These are phyloP conservation scores for Huntiella decipiens DNA, from an alignment of 2,329 filamentous ascomycete species.

Conservation along the genomic window DNA sequence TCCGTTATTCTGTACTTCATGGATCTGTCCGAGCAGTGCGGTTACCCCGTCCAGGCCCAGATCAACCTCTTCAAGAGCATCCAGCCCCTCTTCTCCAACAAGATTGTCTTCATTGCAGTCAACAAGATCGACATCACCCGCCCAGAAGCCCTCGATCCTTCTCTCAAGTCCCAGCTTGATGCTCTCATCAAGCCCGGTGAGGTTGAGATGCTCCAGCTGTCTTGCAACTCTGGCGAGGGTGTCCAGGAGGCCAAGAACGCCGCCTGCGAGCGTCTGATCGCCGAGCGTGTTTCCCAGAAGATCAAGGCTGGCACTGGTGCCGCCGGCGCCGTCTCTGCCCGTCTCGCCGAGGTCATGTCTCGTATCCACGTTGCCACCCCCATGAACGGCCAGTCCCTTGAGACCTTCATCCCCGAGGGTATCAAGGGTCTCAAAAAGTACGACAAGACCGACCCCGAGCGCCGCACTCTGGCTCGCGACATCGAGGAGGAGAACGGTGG, in stretches of 20 bases:
- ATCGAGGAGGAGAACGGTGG: slow-evolving; percentile 83
- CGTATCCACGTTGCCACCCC: slow-evolving; percentile 96
- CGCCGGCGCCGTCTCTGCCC: slow-evolving; percentile 56
- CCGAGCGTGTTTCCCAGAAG: slow-evolving; percentile 87
- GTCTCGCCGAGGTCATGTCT: slow-evolving; percentile 76
- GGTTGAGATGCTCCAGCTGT: slow-evolving; percentile 81
- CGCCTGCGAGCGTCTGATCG: slow-evolving; percentile 80
- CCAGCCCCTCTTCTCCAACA: slow-evolving; percentile 92
- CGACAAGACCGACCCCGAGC: slow-evolving; percentile 73
- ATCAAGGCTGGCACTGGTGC: slow-evolving; percentile 74
- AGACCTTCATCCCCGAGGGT: slow-evolving; percentile 77
- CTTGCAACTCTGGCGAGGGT: slow-evolving; percentile 86
- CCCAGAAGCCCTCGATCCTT: slow-evolving; percentile 69
- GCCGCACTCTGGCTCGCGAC: slow-evolving; percentile 64
- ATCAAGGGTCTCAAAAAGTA: slow-evolving; percentile 70
- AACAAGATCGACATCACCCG: slow-evolving; percentile 94
- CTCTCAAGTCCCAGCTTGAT: slow-evolving; percentile 60
- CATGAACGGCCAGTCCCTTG: slow-evolving; percentile 56
- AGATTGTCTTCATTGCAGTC: slow-evolving; percentile 87
- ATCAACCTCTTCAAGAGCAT: slow-evolving; percentile 92
- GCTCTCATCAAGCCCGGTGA: slow-evolving; percentile 68
- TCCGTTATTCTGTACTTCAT: slow-evolving; percentile 96
- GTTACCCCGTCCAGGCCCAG: slow-evolving; percentile 80
- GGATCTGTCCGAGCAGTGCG: slow-evolving; percentile 92
- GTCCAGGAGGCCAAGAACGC: slow-evolving; percentile 90